phyloP scores from a whole-genome alignment of 192 early-diverging fungal genomes.

The Allomyces arbusculus region DNA sequence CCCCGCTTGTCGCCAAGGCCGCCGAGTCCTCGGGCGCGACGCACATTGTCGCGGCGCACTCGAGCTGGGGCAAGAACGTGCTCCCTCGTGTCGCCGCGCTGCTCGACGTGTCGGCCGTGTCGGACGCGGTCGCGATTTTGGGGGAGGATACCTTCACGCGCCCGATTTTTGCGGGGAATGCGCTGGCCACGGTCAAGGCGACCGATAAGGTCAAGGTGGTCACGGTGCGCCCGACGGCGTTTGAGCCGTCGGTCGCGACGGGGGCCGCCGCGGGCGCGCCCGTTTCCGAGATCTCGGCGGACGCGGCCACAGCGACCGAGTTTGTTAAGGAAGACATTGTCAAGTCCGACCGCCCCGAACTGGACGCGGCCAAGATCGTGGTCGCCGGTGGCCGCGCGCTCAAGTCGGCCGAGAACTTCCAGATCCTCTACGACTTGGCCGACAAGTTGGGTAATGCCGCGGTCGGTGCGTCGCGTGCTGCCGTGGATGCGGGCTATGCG shows the following conservation, averaged over 20 bases:
- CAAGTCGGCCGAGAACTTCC: conserved; percentile 90
- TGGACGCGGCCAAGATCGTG: conserved; percentile 67
- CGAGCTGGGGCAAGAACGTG: conserved; percentile 83
- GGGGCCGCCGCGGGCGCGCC: conserved; percentile 17
- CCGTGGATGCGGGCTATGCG: conserved; percentile 90
- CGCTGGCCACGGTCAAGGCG: conserved; percentile 85
- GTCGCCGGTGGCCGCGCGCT: conserved; percentile 87
- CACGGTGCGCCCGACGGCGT: conserved; percentile 78
- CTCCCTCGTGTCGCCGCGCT: conserved; percentile 83
- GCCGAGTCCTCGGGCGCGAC: conserved; percentile 50
- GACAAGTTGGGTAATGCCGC: conserved; percentile 82
- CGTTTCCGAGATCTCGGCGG: conserved; percentile 24
- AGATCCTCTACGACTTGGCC: conserved; percentile 71
- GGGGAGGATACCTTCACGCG: conserved; percentile 74
- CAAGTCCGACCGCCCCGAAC: conserved; percentile 89
- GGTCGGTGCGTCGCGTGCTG: conserved; percentile 94
- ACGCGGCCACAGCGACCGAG: conserved; percentile 33
- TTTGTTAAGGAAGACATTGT: conserved; percentile 77
- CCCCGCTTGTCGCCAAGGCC: conserved; percentile 41
- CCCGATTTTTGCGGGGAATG: conserved; percentile 96
- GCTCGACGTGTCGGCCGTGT: conserved; percentile 73
- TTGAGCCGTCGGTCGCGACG: conserved; percentile 39
- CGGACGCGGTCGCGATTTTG: conserved; percentile 67
- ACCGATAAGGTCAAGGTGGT: conserved; percentile 69
- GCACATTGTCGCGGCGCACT: conserved; percentile 72